These are phyloP conservation scores for Penicillium sp. DNA, from an alignment of 2,329 filamentous ascomycete genomes.

Conservation along the genomic window DNA sequence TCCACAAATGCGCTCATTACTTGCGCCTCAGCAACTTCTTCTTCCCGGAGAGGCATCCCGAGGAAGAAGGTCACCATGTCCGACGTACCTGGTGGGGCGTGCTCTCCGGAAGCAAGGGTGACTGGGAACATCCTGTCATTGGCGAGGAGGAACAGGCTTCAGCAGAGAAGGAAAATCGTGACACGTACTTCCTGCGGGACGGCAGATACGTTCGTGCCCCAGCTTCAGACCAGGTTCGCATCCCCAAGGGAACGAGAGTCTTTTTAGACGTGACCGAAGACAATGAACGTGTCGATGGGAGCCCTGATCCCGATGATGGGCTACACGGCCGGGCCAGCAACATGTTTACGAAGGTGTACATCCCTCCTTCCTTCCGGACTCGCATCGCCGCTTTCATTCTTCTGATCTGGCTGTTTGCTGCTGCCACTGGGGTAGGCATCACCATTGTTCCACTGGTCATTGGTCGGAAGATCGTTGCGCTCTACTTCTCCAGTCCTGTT, in stretches of 20 bases:
- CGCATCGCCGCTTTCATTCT: constrained; percentile 82
- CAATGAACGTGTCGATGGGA: constrained; percentile 60
- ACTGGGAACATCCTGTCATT: constrained; percentile 34
- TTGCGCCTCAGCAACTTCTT: constrained; percentile 87
- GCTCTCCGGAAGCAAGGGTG: constrained; percentile 36
- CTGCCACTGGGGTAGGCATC: constrained; percentile 73
- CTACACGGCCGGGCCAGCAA: constrained; percentile 57
- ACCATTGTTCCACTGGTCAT: constrained; percentile 83
- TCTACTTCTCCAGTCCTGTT: constrained; percentile 64
- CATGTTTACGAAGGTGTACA: constrained; percentile 67
- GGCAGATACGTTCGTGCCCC: constrained; percentile 88
- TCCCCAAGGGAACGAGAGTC: constrained; percentile 74
- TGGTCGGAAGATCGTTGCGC: constrained; percentile 71
- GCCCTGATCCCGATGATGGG: constrained; percentile 49
- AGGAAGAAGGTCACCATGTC: constrained; percentile 71
- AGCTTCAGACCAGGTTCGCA: constrained; percentile 89
- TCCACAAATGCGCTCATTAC: constrained; percentile 72
- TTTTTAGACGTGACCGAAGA: constrained; percentile 71
- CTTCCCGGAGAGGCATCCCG: constrained; percentile 72
- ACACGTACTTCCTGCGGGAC: constrained; percentile 57
- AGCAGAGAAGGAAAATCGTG: constrained; percentile 39
- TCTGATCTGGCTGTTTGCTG: constrained; percentile 89
- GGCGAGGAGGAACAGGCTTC: constrained; percentile 27
- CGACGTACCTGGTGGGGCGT: constrained; percentile 54
- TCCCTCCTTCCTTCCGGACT: constrained; percentile 77